Evolutionary conservation across 2,329 filamentous ascomycete genomes (phyloP), one percentile per base, ranked within the genome.

Genomic region (Colletotrichum sp.): DNA sequence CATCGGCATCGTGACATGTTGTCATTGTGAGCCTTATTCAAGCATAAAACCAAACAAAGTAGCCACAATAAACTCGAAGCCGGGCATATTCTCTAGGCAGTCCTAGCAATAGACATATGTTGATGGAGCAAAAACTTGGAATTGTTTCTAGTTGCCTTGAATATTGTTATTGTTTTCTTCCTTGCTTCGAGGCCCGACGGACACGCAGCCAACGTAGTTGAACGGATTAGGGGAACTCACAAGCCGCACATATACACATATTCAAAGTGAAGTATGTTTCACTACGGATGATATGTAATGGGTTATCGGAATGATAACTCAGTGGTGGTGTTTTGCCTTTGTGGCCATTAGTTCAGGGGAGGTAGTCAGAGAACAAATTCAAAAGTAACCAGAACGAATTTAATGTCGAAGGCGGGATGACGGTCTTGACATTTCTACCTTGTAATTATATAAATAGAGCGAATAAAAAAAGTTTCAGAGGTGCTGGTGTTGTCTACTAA

Each of bases 401-500:
- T 48, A 9, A 21, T 2, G 1, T 48, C 10, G 6, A 21, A 21
- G 6, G 4, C n/a, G 43, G 43, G 10, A 13, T 1, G 4, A 7
- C 6, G 10, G 4, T 48, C 43, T 2, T 48, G 6, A 7, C 0
- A 13, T 21, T 13, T 7, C 1, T 48, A 13, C 0, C 6, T 21
- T 7, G 10, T 7, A 7, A 21, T 10, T 13, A 2, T 3, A 4
- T 7, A 0, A 21, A 3, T 4, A 1, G 0, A 21, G 6, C 7
- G n/a, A 13, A 21, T 21, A 6, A 21, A 21, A 3, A 21, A 21
- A 7, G 10, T 21, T 0, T 13, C 4, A 0, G 43, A 48, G 10
- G 2, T 48, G n/a, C 10, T 7, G 6, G n/a, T 48, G 1, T 21
- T 0, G 0, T 13, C 10, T 48, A 21, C 10, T 13, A 0, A 9